Conservation (phyloP, 495 filamentous ascomycete genomes). For the Staphylotrichum longicolle region DNA sequence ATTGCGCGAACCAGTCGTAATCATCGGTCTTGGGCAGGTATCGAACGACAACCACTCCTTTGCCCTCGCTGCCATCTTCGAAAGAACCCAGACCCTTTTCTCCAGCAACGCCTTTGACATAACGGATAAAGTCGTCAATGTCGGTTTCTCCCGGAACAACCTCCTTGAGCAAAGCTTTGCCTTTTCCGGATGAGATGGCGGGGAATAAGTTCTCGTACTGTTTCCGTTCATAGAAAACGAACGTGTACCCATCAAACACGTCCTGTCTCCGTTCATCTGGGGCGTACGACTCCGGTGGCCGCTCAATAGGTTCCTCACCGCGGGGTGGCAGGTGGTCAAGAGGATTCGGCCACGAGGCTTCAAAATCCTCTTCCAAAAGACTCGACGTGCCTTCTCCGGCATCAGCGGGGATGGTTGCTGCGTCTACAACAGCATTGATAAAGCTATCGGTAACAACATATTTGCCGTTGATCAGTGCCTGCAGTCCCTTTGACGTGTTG, state of each 20-base stretch:
- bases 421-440: conserved; percentile 63
- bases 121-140: conserved; percentile 72
- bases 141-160: conserved; percentile 64
- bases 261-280: conserved; percentile 64
- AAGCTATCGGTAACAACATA: conserved; percentile 77
- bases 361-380: conserved; percentile 79
- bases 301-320: conserved; percentile 67
- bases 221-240: conserved; percentile 76
- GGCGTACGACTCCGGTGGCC: conserved; percentile 61
- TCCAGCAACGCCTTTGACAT: conserved; percentile 71
- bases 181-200: conserved; percentile 73
- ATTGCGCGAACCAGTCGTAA: conserved; percentile 66
- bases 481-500: conserved; percentile 81
- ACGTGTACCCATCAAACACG: conserved; percentile 83
- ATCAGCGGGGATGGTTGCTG: conserved; percentile 57
- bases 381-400: conserved; percentile 57
- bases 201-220: conserved; percentile 76
- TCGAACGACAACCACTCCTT: conserved; percentile 76
- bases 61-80: conserved; percentile 58
- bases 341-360: conserved; percentile 75
- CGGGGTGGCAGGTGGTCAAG: conserved; percentile 67
- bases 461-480: conserved; percentile 82
- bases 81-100: conserved; percentile 65
- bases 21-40: conserved; percentile 62
- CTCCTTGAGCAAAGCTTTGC: conserved; percentile 71